Conservation (phyloP, 352 stramenopile species). For the Globisporangium viniferum region DNA sequence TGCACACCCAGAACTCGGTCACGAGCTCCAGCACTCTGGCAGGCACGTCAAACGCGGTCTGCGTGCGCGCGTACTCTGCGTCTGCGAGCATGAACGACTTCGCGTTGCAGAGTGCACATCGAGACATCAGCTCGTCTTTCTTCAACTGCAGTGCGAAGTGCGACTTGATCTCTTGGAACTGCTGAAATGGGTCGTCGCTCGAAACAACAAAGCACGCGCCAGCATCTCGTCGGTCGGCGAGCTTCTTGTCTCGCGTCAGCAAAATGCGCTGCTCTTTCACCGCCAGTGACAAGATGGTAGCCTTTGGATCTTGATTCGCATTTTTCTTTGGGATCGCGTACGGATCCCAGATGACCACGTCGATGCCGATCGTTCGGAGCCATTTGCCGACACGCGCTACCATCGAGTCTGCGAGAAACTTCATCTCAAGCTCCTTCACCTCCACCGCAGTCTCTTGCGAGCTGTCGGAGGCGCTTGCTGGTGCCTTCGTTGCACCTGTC, state of each 20-base stretch:
- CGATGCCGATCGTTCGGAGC: conserved; percentile 71
- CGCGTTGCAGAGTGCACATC: conserved; percentile 63
- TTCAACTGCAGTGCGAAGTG: conserved; percentile 66
- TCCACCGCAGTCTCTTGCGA: neutral
- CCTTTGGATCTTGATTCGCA: conserved; percentile 38
- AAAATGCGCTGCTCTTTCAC: conserved; percentile 69
- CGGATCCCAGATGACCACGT: conserved; percentile 67
- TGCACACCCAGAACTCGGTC: conserved; percentile 48
- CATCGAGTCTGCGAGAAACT: conserved; percentile 78
- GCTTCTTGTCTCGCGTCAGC: conserved; percentile 72
- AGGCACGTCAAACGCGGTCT: conserved; percentile 55
- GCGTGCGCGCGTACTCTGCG: conserved; percentile 41
- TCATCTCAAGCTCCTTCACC: conserved; percentile 20
- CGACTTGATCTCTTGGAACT: conserved; percentile 75
- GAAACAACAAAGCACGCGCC: conserved; percentile 75
- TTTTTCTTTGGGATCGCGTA: conserved; percentile 31
- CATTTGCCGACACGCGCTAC: conserved; percentile 62
- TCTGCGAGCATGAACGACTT: conserved; percentile 62
- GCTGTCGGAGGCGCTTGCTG: neutral
- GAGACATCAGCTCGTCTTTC: conserved; percentile 72
- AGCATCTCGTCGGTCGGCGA: conserved; percentile 58
- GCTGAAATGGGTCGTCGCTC: conserved; percentile 59
- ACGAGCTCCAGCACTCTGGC: conserved; percentile 52
- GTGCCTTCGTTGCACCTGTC: conserved; percentile 11
- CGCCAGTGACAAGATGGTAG: conserved; percentile 41